Conservation (phyloP, 768 basidiomycete genomes). For the Exidia glandulosa region DNA sequence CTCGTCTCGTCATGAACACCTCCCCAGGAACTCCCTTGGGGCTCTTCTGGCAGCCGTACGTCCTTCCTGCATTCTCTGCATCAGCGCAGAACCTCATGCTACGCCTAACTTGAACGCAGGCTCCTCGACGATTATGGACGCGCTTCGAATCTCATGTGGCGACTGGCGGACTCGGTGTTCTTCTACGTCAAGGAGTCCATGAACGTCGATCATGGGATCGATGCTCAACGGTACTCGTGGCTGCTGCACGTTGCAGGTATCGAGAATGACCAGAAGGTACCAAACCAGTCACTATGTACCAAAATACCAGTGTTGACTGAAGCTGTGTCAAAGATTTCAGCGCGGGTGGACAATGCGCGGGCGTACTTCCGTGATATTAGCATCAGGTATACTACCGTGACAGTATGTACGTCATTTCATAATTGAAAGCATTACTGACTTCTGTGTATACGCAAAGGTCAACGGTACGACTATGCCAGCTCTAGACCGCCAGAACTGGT, state of each 20-base stretch:
- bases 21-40: background rate
- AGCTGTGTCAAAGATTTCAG: background rate
- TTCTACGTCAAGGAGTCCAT: background rate
- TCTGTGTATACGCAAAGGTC: background rate
- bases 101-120: background rate
- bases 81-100: background rate
- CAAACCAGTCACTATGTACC: background rate
- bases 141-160: background rate
- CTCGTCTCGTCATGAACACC: too few relatives aligned
- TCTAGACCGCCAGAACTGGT: background rate
- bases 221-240: background rate
- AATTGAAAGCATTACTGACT: too few relatives aligned
- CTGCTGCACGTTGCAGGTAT: background rate
- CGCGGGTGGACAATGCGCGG: background rate
- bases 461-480: background rate
- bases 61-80: background rate
- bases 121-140: background rate
- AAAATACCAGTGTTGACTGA: background rate
- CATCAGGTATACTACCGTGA: background rate
- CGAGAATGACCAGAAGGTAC: background rate
- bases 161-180: background rate
- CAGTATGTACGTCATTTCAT: background rate
- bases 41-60: background rate
- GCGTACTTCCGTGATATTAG: background rate
- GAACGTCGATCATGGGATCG: background rate